Evolutionary conservation across 2,329 filamentous ascomycete genomes (phyloP).

Genomic region (Colletotrichum agaves): DNA sequence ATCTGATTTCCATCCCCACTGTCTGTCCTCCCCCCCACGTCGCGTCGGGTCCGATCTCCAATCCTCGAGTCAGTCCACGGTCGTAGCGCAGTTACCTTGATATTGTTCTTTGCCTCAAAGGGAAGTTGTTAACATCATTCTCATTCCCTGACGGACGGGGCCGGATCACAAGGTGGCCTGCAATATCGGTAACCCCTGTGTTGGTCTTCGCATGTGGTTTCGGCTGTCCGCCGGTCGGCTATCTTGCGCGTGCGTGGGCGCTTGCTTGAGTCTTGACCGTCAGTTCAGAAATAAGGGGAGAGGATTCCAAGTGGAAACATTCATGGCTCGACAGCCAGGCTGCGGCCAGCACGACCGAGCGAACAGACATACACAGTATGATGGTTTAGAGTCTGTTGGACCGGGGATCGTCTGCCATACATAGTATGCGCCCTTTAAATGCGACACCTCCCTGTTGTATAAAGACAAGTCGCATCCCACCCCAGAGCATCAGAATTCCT

Average conservation of each 20-base stretch:
- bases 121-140: not conserved
- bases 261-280: too few species aligned
- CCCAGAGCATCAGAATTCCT: conserved; percentile 1
- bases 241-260: conserved; percentile 1
- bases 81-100: conserved; percentile 11
- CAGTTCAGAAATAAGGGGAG: not conserved
- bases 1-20: conserved; percentile 16
- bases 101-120: not conserved
- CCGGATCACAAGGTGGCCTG: not conserved
- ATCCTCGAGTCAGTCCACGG: conserved; percentile 21
- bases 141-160: conserved; percentile 5
- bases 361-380: conserved; percentile 18
- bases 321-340: conserved; percentile 11
- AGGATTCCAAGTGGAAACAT: not conserved
- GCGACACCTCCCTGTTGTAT: conserved; percentile 6
- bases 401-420: conserved; percentile 7
- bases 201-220: conserved; percentile 5
- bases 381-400: conserved; percentile 2
- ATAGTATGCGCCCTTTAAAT: conserved; percentile 3
- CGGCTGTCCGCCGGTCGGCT: not conserved
- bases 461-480: conserved; percentile 21
- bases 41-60: conserved; percentile 16
- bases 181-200: conserved; percentile 2
- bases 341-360: conserved; percentile 1
- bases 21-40: conserved; percentile 25